phyloP scores from a whole-genome alignment of 2,329 filamentous ascomycete genomes.

The Verticillium dahliae region DNA sequence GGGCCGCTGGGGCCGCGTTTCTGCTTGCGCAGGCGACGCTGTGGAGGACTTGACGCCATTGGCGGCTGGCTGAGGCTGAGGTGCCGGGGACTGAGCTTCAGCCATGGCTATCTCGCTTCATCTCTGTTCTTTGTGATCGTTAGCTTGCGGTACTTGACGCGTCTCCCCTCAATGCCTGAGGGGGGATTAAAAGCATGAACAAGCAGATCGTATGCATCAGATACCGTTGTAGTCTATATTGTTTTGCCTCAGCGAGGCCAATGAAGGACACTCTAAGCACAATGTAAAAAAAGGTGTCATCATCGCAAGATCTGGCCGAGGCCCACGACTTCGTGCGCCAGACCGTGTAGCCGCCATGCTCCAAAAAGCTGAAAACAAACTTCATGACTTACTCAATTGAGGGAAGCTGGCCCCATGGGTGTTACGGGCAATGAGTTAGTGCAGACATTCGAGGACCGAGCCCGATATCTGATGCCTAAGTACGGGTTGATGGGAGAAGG shows the following conservation, averaged over 20 bases:
- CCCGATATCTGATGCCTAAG: neutral
- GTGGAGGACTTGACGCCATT: slow-evolving; percentile 8
- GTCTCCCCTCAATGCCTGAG: neutral
- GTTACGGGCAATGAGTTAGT: neutral
- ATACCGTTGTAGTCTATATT: slow-evolving; percentile 97
- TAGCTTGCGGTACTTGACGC: slow-evolving; percentile 6
- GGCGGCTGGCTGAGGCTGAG: slow-evolving; percentile 2
- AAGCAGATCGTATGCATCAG: slow-evolving; percentile 50
- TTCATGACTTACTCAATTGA: slow-evolving; percentile 15
- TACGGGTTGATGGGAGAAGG: neutral
- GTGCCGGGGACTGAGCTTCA: slow-evolving; percentile 22
- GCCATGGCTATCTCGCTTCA: slow-evolving; percentile 38
- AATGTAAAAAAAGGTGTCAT: slow-evolving; percentile 50
- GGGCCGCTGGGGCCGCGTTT: slow-evolving; percentile 13
- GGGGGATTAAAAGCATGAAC: slow-evolving; percentile 9
- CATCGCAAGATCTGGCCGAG: slow-evolving; percentile 27
- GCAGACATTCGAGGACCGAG: neutral
- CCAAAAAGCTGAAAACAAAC: slow-evolving; percentile 3
- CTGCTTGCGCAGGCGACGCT: slow-evolving; percentile 14
- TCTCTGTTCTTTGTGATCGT: slow-evolving; percentile 32
- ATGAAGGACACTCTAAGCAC: slow-evolving; percentile 55
- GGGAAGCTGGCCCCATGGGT: slow-evolving; percentile 3
- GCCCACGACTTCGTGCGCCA: neutral
- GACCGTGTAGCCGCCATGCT: neutral
- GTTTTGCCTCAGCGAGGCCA: slow-evolving; percentile 57